Evolutionary conservation across 371 early-diverging fungal species (phyloP).

Genomic region (Syncephalastrum contaminatum): DNA sequence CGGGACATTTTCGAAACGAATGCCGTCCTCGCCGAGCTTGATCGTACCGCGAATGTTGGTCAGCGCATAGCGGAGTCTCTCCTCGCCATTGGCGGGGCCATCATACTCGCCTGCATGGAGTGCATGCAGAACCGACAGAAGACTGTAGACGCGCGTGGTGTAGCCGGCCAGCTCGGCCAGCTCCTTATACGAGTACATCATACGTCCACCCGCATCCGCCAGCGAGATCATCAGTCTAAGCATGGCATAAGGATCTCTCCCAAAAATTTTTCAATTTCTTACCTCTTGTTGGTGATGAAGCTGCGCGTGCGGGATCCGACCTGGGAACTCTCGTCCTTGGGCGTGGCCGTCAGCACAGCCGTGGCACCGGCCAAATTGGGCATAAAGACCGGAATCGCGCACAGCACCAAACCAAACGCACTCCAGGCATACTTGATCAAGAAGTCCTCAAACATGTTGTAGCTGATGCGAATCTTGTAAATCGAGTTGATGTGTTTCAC

Average conservation of each 20-base stretch:
- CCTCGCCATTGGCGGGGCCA: slow-evolving; percentile 20
- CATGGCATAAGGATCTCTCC: neutral
- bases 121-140: slow-evolving; percentile 69
- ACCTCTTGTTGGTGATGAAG: slow-evolving; percentile 90
- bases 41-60: slow-evolving; percentile 55
- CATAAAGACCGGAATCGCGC: slow-evolving; percentile 84
- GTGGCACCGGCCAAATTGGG: slow-evolving; percentile 49
- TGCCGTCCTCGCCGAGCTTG: slow-evolving; percentile 39
- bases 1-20: slow-evolving; percentile 65
- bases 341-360: slow-evolving; percentile 21
- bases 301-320: slow-evolving; percentile 75
- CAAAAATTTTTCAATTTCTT: slow-evolving; percentile 9
- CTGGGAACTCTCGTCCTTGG: slow-evolving; percentile 37
- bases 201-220: slow-evolving; percentile 90
- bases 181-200: slow-evolving; percentile 90
- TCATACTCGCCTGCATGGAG: slow-evolving; percentile 52
- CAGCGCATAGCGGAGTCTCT: slow-evolving; percentile 31
- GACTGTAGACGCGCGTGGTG: slow-evolving; percentile 79
- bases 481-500: slow-evolving; percentile 82
- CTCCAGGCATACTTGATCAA: slow-evolving; percentile 83
- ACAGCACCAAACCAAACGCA: slow-evolving; percentile 68
- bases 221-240: slow-evolving; percentile 70
- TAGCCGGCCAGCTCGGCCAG: slow-evolving; percentile 84
- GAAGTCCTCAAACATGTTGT: slow-evolving; percentile 91
- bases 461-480: slow-evolving; percentile 75